phyloP scores from a whole-genome alignment of 305 asterid genomes.

The Solanum aculeatissimum region DNA sequence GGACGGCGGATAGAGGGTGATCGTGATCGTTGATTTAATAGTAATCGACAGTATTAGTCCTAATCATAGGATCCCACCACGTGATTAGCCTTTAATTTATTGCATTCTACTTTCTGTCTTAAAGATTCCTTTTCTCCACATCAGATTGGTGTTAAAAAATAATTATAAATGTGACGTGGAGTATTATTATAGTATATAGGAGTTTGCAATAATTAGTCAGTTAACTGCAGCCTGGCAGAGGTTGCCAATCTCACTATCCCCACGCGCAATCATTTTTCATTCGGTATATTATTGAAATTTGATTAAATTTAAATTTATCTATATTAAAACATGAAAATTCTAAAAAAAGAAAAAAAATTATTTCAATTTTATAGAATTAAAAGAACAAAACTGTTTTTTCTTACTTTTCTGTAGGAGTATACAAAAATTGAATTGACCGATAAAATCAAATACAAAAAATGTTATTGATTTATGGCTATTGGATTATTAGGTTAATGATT shows the following conservation, averaged over 20 bases:
- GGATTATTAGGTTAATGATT: too few relatives aligned
- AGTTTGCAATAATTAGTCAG: background rate
- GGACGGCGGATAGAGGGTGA: constrained; percentile 4
- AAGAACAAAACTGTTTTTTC: too few relatives aligned
- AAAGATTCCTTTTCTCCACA: background rate
- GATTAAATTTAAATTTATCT: background rate
- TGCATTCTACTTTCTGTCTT: background rate
- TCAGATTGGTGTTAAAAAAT: background rate
- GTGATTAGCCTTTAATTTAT: background rate
- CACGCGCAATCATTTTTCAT: background rate
- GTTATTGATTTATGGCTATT: too few relatives aligned
- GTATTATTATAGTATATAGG: background rate
- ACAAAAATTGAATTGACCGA: too few relatives aligned
- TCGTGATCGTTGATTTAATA: constrained; percentile 4
- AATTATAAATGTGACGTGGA: background rate
- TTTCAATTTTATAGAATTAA: too few relatives aligned
- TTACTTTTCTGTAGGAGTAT: too few relatives aligned
- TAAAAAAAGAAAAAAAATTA: too few relatives aligned
- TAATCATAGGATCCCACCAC: constrained; percentile 3
- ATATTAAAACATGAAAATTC: too few relatives aligned
- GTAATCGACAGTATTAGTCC: background rate
- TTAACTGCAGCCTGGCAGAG: background rate
- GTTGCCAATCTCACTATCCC: background rate
- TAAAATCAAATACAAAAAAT: too few relatives aligned
- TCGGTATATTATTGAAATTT: too few relatives aligned